Percentiles rank a stretch among this genome's conserved stretches.
phyloP scores from a whole-genome alignment of 2,329 filamentous ascomycete genomes.

The Coniochaeta prunicola region DNA sequence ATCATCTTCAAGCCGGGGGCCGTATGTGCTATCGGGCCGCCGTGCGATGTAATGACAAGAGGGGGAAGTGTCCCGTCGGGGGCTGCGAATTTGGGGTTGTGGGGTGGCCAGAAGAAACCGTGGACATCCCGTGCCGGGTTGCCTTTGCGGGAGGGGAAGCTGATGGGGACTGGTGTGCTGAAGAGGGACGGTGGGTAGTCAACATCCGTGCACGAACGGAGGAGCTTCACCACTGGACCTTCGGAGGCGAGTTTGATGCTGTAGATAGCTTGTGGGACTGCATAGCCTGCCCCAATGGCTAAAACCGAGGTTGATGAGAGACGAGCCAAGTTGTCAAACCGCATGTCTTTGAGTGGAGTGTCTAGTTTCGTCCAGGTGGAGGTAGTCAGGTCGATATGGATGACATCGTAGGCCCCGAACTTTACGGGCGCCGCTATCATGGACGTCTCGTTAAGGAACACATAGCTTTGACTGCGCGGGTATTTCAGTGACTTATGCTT shows the following conservation, averaged over 20 bases:
- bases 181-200: slow-evolving; percentile 21
- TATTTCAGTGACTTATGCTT: slow-evolving; percentile 9
- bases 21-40: slow-evolving; percentile 38
- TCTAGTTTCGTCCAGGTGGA: slow-evolving; percentile 22
- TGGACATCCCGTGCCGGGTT: slow-evolving; percentile 24
- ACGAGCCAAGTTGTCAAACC: slow-evolving; percentile 24
- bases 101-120: slow-evolving; percentile 41
- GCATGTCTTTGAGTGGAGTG: slow-evolving; percentile 24
- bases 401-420: slow-evolving; percentile 24
- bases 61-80: slow-evolving; percentile 33
- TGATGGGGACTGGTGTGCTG: slow-evolving; percentile 24
- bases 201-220: slow-evolving; percentile 27
- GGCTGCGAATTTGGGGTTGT: slow-evolving; percentile 33
- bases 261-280: slow-evolving; percentile 25
- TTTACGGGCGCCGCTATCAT: slow-evolving; percentile 26
- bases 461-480: slow-evolving; percentile 25
- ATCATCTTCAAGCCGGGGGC: slow-evolving; percentile 34
- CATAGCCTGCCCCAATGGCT: slow-evolving; percentile 26
- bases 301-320: slow-evolving; percentile 26
- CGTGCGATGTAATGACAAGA: slow-evolving; percentile 41
- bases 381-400: slow-evolving; percentile 29
- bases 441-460: slow-evolving; percentile 24
- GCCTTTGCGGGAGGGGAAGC: slow-evolving; percentile 10
- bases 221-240: slow-evolving; percentile 10
- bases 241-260: slow-evolving; percentile 19